Base-by-base conservation (phyloP, 2,329 filamentous ascomycete genomes). In the Tympanopsis confertula region DNA sequence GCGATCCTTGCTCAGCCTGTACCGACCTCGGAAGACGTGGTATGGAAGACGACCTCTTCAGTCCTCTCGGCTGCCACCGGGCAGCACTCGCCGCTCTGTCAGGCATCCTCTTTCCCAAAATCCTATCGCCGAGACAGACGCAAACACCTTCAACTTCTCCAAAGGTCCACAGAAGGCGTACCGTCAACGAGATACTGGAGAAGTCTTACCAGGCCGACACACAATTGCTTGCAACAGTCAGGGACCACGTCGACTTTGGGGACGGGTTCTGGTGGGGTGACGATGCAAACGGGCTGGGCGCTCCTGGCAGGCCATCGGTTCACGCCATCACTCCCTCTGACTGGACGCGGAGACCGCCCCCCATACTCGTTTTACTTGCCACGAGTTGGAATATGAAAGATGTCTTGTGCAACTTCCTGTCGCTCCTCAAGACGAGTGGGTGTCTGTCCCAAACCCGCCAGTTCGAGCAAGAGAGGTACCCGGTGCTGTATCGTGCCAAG, bases 261-360 rank as follows among this genome's bases (percentile, higher is more conserved):
- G 71, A 76, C 44, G 61, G 61, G 2, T 75, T 76, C 46, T 76
- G 71, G 71, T 71, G 68, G 66, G 68, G 65, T 13, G 68, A 71
- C 35, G 65, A 71, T 43, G n/a, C 22, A 7, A n/a, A n/a, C n/a
- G n/a, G n/a, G n/a, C n/a, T n/a, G n/a, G n/a, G n/a, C n/a, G n/a
- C n/a, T n/a, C n/a, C n/a, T n/a, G n/a, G n/a, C n/a, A n/a, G n/a
- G n/a, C n/a, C n/a, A n/a, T n/a, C n/a, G n/a, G n/a, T n/a, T n/a
- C n/a, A n/a, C n/a, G n/a, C n/a, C n/a, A n/a, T n/a, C n/a, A n/a
- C 22, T 26, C 22, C 22, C 7, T 26, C 22, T 26, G 22, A 26
- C 22, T 26, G n/a, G 7, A 10, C 22, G 10, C 57, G 61, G 12
- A 56, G 61, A 19, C 53, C 66, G 5, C 68, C 71, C 1, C 69